A percentile compares a stretch with the other conserved stretches of the same genome.
These are phyloP conservation scores for Camptophora hylomeconis DNA, from an alignment of 2,329 filamentous ascomycete genomes.

Conservation along the genomic window DNA sequence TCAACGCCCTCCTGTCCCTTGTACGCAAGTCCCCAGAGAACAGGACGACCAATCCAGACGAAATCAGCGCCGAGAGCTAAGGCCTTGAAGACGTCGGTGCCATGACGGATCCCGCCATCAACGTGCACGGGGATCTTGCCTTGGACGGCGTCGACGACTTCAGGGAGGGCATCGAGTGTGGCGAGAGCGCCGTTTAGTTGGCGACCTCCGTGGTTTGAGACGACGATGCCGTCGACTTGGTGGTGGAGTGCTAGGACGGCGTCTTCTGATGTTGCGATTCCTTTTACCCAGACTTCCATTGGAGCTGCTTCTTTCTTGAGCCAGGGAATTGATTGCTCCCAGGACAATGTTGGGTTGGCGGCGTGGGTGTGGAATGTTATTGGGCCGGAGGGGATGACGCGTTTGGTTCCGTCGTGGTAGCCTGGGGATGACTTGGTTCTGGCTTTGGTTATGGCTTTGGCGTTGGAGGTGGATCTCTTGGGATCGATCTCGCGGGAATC, in stretches of 20 bases:
- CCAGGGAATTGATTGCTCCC: constrained; percentile 15
- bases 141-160: constrained; percentile 16
- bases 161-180: constrained; percentile 24
- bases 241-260: constrained; percentile 24
- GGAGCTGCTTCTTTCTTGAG: constrained; percentile 7
- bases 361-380: constrained; percentile 96
- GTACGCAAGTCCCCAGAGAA: constrained; percentile 35
- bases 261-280: constrained; percentile 22
- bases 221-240: constrained; percentile 23
- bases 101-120: constrained; percentile 45
- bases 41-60: constrained; percentile 35
- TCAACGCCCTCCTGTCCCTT: constrained; percentile 19
- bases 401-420: constrained; percentile 8
- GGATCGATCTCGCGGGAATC: constrained; percentile 14
- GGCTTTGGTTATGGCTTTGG: not conserved
- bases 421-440: constrained; percentile 4
- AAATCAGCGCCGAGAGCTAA: constrained; percentile 39
- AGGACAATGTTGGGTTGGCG: constrained; percentile 60
- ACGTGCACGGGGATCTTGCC: constrained; percentile 26
- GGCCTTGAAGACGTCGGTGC: constrained; percentile 46
- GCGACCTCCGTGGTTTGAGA: constrained; percentile 28
- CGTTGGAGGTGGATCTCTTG: constrained; percentile 4
- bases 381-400: constrained; percentile 58
- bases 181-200: constrained; percentile 27
- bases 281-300: constrained; percentile 17